Conservation (phyloP, 331 rosid species). For the Telfairia occidentalis region DNA sequence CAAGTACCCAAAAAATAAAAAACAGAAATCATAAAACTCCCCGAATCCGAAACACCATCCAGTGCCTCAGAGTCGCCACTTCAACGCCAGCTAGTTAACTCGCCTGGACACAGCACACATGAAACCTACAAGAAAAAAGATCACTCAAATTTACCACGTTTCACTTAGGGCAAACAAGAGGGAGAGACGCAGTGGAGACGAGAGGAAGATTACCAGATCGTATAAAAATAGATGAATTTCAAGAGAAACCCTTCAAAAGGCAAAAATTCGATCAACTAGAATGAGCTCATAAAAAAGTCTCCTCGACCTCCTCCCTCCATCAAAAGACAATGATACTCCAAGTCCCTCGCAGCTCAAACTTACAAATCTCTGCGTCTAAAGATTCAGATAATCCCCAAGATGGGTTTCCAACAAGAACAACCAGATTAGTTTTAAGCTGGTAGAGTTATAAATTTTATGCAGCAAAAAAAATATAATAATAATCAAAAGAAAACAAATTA, state of each 20-base stretch:
- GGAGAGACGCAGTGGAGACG: constrained; percentile 12
- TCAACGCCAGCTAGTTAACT: constrained; percentile 17
- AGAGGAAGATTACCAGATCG: constrained; percentile 31
- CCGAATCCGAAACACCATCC: constrained; percentile 33
- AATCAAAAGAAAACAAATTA: neutral
- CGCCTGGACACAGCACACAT: constrained; percentile 16
- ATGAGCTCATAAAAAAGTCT: constrained; percentile 9
- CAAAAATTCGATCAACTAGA: constrained; percentile 21
- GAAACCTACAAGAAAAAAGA: constrained; percentile 11
- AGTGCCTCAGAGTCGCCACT: constrained; percentile 21
- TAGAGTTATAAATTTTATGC: constrained; percentile 13
- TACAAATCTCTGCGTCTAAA: constrained; percentile 1
- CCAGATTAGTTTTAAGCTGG: constrained; percentile 56
- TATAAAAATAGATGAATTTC: constrained; percentile 31
- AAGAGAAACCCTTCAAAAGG: constrained; percentile 13
- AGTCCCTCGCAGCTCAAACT: neutral
- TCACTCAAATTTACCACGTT: constrained; percentile 27
- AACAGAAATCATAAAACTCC: constrained; percentile 20
- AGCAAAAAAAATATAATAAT: neutral
- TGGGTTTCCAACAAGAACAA: constrained; percentile 31
- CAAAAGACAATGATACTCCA: neutral
- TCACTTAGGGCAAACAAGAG: constrained; percentile 7
- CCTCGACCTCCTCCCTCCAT: neutral
- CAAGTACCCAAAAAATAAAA: constrained; percentile 32
- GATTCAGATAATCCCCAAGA: constrained; percentile 49